Conservation (phyloP, 495 filamentous ascomycete genomes). For the Annulohypoxylon bovei region DNA sequence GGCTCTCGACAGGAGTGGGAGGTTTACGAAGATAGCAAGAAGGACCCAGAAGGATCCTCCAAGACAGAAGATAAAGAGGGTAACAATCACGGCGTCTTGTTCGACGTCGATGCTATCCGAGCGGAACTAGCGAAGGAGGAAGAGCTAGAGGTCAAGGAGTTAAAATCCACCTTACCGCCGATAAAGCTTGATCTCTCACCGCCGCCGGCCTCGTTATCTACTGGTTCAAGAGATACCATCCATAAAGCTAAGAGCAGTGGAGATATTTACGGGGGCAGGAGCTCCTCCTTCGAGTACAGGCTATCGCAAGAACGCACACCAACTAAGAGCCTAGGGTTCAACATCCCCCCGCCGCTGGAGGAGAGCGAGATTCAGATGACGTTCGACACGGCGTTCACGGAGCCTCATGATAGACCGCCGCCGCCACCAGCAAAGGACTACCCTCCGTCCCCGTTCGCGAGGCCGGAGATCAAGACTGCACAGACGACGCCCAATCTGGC, state of each 20-base stretch:
- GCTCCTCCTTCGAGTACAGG: slow-evolving; percentile 46
- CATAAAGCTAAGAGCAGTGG: slow-evolving; percentile 63
- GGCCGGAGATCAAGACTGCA: slow-evolving; percentile 53
- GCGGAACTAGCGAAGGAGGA: slow-evolving; percentile 81
- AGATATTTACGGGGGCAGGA: slow-evolving; percentile 31
- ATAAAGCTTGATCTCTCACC: slow-evolving; percentile 79
- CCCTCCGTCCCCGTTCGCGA: slow-evolving; percentile 39
- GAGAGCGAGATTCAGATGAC: slow-evolving; percentile 71
- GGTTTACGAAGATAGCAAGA: slow-evolving; percentile 76
- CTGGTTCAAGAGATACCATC: slow-evolving; percentile 51
- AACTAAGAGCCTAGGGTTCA: slow-evolving; percentile 23
- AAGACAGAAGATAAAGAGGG: slow-evolving; percentile 56
- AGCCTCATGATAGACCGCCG: slow-evolving; percentile 45
- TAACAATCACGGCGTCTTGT: slow-evolving; percentile 73
- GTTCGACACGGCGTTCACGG: slow-evolving; percentile 71
- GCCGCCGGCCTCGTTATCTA: slow-evolving; percentile 36
- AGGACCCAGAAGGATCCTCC: slow-evolving; percentile 37
- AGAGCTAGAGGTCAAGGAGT: slow-evolving; percentile 75
- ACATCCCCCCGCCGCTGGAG: slow-evolving; percentile 11
- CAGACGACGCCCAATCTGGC: slow-evolving; percentile 54
- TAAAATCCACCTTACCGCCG: slow-evolving; percentile 87
- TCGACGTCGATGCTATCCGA: slow-evolving; percentile 95
- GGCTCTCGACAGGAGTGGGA: slow-evolving; percentile 92
- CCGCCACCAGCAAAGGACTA: slow-evolving; percentile 46
- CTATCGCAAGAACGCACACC: slow-evolving; percentile 47